These are phyloP conservation scores for Sistotremastrum suecicum DNA, from an alignment of 768 basidiomycete genomes.

Conservation along the genomic window DNA sequence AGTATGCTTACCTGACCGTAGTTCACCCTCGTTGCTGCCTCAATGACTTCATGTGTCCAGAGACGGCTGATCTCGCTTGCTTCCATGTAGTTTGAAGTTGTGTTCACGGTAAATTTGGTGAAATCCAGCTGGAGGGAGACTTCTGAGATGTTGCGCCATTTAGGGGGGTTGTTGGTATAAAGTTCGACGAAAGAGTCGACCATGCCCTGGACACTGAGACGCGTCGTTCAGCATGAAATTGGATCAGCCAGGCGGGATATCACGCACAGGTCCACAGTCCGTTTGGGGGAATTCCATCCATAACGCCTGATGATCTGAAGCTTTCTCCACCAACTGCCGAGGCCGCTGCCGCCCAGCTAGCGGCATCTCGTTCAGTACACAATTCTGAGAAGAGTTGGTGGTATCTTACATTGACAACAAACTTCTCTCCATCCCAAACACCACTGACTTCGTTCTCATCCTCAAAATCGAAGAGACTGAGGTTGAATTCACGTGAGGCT, in stretches of 20 bases:
- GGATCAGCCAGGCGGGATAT: constrained; percentile 1
- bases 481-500: constrained; percentile 68
- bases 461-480: constrained; percentile 36
- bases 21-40: constrained; percentile 71
- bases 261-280: constrained; percentile 40
- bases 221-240: too few species aligned
- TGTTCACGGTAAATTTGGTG: constrained; percentile 27
- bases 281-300: constrained; percentile 45
- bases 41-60: constrained; percentile 63
- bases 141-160: constrained; percentile 47
- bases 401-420: constrained; percentile 46
- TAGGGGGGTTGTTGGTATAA: constrained; percentile 39
- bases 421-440: constrained; percentile 72
- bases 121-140: constrained; percentile 29
- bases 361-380: constrained; percentile 26
- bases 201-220: constrained; percentile 38
- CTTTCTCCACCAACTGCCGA: constrained; percentile 50
- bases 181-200: constrained; percentile 37
- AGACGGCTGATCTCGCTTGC: constrained; percentile 36
- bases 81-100: constrained; percentile 42
- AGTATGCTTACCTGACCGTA: constrained; percentile 48
- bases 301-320: constrained; percentile 68
- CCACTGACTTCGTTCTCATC: constrained; percentile 37
- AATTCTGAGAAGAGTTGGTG: neutral
- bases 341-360: constrained; percentile 15